phyloP scores from a whole-genome alignment of 495 filamentous ascomycete species.

The Terfezia claveryi region DNA sequence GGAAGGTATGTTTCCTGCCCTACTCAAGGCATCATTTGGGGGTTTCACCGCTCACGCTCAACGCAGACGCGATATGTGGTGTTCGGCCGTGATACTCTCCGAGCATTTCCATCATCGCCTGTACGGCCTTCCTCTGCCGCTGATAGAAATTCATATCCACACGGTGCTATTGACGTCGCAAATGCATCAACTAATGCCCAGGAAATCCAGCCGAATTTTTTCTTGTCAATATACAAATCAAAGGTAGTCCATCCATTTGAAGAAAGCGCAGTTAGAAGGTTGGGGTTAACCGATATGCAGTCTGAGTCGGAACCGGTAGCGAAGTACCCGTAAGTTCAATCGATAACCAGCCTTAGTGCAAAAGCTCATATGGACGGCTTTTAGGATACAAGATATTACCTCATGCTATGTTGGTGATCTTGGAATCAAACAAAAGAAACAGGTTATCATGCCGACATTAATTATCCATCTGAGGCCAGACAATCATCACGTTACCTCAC shows the following conservation, averaged over 20 bases:
- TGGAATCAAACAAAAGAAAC: constrained; percentile 15
- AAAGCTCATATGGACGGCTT: neutral
- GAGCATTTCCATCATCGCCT: neutral
- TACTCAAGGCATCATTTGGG: neutral
- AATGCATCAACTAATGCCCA: neutral
- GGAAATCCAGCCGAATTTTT: constrained; percentile 5
- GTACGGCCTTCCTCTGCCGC: neutral
- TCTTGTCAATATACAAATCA: constrained; percentile 16
- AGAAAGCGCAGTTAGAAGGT: neutral
- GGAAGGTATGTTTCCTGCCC: constrained; percentile 15
- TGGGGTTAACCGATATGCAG: constrained; percentile 2
- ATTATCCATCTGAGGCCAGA: constrained; percentile 12
- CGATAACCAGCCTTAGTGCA: neutral
- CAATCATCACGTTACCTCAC: constrained; percentile 8
- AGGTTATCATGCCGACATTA: constrained; percentile 14
- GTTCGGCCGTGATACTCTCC: neutral
- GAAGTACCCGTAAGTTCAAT: constrained; percentile 13
- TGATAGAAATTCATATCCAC: neutral
- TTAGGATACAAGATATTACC: constrained; percentile 12
- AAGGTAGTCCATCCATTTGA: constrained; percentile 10
- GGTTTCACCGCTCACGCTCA: neutral
- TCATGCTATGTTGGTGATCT: constrained; percentile 19
- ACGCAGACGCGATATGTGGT: neutral
- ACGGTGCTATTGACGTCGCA: constrained; percentile 3
- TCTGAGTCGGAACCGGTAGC: constrained; percentile 13